phyloP scores from a whole-genome alignment of 345 rosid genomes.

The Reutealis trisperma region DNA sequence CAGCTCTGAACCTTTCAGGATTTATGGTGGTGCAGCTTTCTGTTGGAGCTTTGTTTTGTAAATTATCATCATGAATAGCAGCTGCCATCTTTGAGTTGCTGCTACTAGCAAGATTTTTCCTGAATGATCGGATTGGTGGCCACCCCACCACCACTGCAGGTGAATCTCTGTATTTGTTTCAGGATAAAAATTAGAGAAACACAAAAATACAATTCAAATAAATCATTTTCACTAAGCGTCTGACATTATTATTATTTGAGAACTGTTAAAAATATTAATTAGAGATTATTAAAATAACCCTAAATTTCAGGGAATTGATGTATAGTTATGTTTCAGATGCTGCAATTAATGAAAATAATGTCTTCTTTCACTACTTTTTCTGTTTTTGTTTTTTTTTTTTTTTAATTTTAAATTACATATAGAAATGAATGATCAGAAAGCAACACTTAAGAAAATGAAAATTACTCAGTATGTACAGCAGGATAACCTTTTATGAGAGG shows the following conservation, averaged over 20 bases:
- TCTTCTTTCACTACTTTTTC: too few species aligned
- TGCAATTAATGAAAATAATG: too few species aligned
- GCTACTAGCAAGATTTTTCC: constrained; percentile 38
- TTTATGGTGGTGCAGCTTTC: constrained; percentile 9
- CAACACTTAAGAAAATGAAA: too few species aligned
- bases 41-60: constrained; percentile 8
- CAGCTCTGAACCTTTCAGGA: constrained; percentile 18
- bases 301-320: too few species aligned
- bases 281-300: too few species aligned
- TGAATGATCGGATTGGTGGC: constrained; percentile 50
- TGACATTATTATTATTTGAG: too few species aligned
- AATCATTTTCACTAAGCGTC: too few species aligned
- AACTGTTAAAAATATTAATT: too few species aligned
- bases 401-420: too few species aligned
- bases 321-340: too few species aligned
- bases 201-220: background rate
- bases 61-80: background rate
- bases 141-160: constrained; percentile 40
- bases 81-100: constrained; percentile 22
- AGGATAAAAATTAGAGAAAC: background rate
- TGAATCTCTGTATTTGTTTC: constrained; percentile 33
- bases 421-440: too few species aligned
- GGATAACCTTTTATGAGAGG: constrained; percentile 32
- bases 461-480: background rate
- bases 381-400: too few species aligned